These are phyloP conservation scores for Xanthoparmelia taractica DNA, from an alignment of 495 filamentous ascomycete species.

Conservation along the genomic window DNA sequence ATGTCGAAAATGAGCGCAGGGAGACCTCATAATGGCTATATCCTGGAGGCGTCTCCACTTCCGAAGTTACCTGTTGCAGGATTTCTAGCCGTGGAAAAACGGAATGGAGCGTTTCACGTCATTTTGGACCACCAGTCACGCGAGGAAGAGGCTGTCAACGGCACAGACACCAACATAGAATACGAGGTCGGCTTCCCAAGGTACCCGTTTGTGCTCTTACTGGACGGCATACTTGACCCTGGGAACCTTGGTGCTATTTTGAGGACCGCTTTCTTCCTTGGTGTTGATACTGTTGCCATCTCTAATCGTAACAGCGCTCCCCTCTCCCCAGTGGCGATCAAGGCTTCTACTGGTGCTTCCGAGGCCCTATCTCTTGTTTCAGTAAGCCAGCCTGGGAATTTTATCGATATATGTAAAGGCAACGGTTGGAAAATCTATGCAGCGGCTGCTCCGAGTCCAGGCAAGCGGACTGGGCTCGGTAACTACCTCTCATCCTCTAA, in stretches of 20 bases:
- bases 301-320: slow-evolving; percentile 60
- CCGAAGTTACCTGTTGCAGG: slow-evolving; percentile 61
- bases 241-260: slow-evolving; percentile 88
- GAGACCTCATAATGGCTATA: slow-evolving; percentile 85
- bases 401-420: slow-evolving; percentile 57
- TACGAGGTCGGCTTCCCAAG: slow-evolving; percentile 39
- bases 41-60: slow-evolving; percentile 80
- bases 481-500: slow-evolving; percentile 25
- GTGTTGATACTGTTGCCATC: slow-evolving; percentile 66
- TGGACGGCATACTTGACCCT: slow-evolving; percentile 81
- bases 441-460: slow-evolving; percentile 49
- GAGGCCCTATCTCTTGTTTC: slow-evolving; percentile 68
- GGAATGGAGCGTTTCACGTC: slow-evolving; percentile 45
- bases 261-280: slow-evolving; percentile 77
- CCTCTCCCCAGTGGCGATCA: slow-evolving; percentile 67
- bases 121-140: slow-evolving; percentile 57
- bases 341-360: slow-evolving; percentile 78
- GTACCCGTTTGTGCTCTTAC: slow-evolving; percentile 68
- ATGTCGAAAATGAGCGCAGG: slow-evolving; percentile 76
- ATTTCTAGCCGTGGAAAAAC: slow-evolving; percentile 42
- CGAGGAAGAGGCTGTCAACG: slow-evolving; percentile 68
- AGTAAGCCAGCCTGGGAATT: slow-evolving; percentile 54
- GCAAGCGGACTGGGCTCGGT: background rate
- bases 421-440: slow-evolving; percentile 82
- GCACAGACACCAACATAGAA: slow-evolving; percentile 37